Conservation (phyloP, 352 stramenopile genomes). For the Pythium periplocum region DNA sequence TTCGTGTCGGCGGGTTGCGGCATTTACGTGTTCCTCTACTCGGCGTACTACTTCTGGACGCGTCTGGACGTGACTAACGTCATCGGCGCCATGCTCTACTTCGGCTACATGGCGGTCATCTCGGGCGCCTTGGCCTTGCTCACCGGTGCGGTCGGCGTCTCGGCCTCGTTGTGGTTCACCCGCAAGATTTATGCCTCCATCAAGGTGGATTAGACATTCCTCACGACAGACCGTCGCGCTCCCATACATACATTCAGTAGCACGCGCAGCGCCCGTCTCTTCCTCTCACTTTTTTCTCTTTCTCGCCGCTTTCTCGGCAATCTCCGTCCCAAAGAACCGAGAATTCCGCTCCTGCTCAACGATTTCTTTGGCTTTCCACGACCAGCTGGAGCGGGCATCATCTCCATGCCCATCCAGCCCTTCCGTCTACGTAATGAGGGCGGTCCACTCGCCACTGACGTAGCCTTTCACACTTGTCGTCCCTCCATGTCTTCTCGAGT, state of each 20-base stretch:
- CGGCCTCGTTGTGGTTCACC: conserved; percentile 98
- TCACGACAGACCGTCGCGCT: background rate
- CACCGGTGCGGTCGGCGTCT: conserved; percentile 95
- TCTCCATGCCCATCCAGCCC: no score
- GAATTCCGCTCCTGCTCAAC: no score
- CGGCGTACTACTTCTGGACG: conserved; percentile 97
- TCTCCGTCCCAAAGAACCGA: no score
- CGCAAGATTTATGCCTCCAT: conserved; percentile 97
- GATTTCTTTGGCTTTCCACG: no score
- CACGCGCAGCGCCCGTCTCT: background rate
- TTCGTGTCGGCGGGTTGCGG: conserved; percentile 95
- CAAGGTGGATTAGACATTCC: conserved; percentile 92
- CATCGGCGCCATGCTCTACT: conserved; percentile 92
- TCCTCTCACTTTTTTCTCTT: background rate
- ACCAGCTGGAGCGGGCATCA: no score
- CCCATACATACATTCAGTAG: conserved; percentile 1
- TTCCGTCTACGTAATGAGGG: no score
- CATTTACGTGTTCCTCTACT: conserved; percentile 99
- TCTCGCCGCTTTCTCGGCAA: no score
- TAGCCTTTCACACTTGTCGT: no score
- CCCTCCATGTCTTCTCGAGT: no score
- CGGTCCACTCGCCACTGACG: no score
- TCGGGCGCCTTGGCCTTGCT: conserved; percentile 95
- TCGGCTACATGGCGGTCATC: conserved; percentile 99
- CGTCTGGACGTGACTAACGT: conserved; percentile 93